These are phyloP conservation scores for Mortierella sp. DNA, from an alignment of 371 early-diverging fungal genomes.

Conservation along the genomic window DNA sequence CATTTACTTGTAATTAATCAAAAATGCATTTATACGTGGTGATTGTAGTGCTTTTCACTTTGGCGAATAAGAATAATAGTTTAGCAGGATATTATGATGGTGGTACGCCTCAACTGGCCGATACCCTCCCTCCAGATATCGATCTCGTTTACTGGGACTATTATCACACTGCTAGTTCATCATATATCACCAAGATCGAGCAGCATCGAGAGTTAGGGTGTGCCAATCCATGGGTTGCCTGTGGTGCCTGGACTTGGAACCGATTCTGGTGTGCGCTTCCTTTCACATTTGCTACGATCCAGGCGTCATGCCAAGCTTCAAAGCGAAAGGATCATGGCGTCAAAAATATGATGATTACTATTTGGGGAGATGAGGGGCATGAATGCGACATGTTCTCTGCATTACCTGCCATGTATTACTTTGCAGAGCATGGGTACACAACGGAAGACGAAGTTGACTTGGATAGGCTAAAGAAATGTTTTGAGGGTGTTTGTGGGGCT, in stretches of 20 bases:
- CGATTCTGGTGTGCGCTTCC: constrained; percentile 86
- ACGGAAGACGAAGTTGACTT: constrained; percentile 70
- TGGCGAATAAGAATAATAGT: constrained; percentile 82
- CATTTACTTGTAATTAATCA: background rate
- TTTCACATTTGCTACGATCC: constrained; percentile 82
- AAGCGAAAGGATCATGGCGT: constrained; percentile 71
- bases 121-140: constrained; percentile 73
- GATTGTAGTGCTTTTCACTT: constrained; percentile 69
- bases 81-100: constrained; percentile 86
- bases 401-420: constrained; percentile 82
- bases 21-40: background rate
- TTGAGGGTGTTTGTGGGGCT: constrained; percentile 87
- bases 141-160: constrained; percentile 93
- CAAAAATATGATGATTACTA: constrained; percentile 81
- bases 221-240: constrained; percentile 83
- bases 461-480: constrained; percentile 67
- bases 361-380: constrained; percentile 94
- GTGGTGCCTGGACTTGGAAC: constrained; percentile 88
- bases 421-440: constrained; percentile 82
- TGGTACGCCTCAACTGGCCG: constrained; percentile 65
- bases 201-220: constrained; percentile 88
- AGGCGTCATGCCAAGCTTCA: constrained; percentile 80
- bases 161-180: constrained; percentile 79
- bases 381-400: constrained; percentile 88
- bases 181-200: constrained; percentile 80